phyloP scores from a whole-genome alignment of 1,284 basidiomycete genomes.

The Trichosporon inkin region DNA sequence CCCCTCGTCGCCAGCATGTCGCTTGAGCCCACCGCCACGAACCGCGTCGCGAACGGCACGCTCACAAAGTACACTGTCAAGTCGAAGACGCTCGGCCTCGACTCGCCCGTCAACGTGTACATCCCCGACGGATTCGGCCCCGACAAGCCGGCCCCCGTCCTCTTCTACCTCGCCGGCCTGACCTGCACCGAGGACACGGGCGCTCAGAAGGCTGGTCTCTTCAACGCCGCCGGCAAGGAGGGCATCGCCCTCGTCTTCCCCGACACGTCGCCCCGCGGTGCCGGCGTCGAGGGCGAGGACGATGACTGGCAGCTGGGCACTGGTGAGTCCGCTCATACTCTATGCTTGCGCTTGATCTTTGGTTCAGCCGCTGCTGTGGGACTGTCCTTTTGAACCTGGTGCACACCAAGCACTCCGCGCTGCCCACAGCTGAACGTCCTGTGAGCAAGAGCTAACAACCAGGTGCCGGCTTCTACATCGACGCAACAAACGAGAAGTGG shows the following conservation, averaged over 20 bases:
- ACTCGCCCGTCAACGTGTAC: conserved; percentile 85
- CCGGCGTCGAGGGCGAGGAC: conserved; percentile 81
- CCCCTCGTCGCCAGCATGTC: conserved; percentile 40
- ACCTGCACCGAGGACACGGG: conserved; percentile 97
- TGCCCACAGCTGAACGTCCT: not conserved
- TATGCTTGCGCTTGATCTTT: conserved; percentile 1
- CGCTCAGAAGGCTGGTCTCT: conserved; percentile 81
- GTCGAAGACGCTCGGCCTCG: conserved; percentile 70
- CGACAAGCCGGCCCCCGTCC: conserved; percentile 65
- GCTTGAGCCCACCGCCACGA: conserved; percentile 67
- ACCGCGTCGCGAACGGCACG: conserved; percentile 72
- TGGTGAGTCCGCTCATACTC: conserved; percentile 48
- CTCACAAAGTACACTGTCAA: conserved; percentile 84
- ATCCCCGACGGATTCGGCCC: conserved; percentile 62
- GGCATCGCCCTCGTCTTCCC: conserved; percentile 91
- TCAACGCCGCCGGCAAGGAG: conserved; percentile 71
- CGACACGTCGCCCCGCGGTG: conserved; percentile 91
- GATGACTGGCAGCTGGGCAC: conserved; percentile 90
- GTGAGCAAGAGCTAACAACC: not conserved
- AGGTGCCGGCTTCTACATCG: conserved; percentile 90
- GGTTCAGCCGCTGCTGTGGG: not conserved
- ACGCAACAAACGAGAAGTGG: conserved; percentile 77
- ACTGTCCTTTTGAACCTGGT: not conserved
- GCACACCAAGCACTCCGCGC: no score
- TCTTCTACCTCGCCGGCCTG: conserved; percentile 87